Evolutionary conservation across 2,329 filamentous ascomycete genomes (phyloP).

Genomic region (Aspergillus pseudoviridinutans): DNA sequence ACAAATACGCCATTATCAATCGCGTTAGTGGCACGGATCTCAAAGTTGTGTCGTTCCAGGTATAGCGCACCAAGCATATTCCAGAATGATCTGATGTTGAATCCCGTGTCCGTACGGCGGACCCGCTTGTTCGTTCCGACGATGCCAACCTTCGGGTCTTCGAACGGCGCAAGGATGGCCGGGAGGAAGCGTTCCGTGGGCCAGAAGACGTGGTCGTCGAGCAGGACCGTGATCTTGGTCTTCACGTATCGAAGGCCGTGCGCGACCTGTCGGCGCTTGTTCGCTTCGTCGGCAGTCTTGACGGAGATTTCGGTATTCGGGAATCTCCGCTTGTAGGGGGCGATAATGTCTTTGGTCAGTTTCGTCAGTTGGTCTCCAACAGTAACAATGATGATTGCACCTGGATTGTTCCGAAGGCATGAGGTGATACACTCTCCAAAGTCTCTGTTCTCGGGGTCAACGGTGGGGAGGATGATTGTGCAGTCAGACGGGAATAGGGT

Average conservation of each 20-base stretch:
- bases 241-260: conserved; percentile 35
- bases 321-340: conserved; percentile 1
- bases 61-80: conserved; percentile 59
- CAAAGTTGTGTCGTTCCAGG: conserved; percentile 60
- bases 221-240: conserved; percentile 44
- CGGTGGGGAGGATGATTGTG: conserved; percentile 52
- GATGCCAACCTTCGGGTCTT: conserved; percentile 47
- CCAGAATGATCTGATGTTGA: conserved; percentile 30
- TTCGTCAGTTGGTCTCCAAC: conserved; percentile 30
- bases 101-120: conserved; percentile 30
- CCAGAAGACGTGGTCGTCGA: conserved; percentile 56
- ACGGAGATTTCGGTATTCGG: conserved; percentile 21
- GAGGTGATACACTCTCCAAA: conserved; percentile 44
- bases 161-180: conserved; percentile 42
- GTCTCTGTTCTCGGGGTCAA: conserved; percentile 40
- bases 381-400: conserved; percentile 44
- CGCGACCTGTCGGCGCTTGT: conserved; percentile 50
- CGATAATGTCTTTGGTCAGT: conserved; percentile 6
- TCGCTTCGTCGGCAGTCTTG: conserved; percentile 31
- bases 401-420: conserved; percentile 39
- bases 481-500: conserved; percentile 38
- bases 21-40: conserved; percentile 53
- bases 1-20: conserved; percentile 59
- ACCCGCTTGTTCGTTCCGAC: conserved; percentile 57
- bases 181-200: conserved; percentile 37